Base-by-base conservation (phyloP, 192 early-diverging fungal genomes). In the Coemansia reversa region DNA sequence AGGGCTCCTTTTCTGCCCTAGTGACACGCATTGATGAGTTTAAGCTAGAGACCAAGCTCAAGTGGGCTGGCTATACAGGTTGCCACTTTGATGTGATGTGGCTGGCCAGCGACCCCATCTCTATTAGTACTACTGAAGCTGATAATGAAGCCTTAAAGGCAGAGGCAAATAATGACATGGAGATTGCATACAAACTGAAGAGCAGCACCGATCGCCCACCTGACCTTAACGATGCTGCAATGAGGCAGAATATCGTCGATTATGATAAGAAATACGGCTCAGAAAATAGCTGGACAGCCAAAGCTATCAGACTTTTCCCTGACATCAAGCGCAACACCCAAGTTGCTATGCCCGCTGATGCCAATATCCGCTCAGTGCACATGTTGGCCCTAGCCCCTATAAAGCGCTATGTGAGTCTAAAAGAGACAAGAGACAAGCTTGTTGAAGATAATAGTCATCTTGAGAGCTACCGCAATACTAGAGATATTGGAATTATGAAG, bases 81-180 rank as follows among this genome's bases (percentile, higher is more conserved):
- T 58, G 67, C 33, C 61, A 30, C 28, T 69, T 60, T 33, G 25
- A 58, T 1, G 24, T 75, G 16, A 58, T 60, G 7, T 69, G 73
- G 73, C 55, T 75, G 7, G 42, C 63, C 54, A 64, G 59, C 54
- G 63, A 75, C 29, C 73, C 73, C 27, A 63, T 69, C 12, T 50
- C 30, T 12, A 22, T 67, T 20, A 32, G 23, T 3, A 55, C 30
- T 29, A 11, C 24, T 6, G 32, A 25, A n/a, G 5, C n/a, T 5
- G 59, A 27, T 9, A 48, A 16, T 8, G n/a, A 16, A 50, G 8
- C 48, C 7, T 18, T 5, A 20, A 33, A n/a, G 20, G 14, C 14
- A 4, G 3, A 33, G 55, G 64, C n/a, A 7, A 22, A 23, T 20
- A 22, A 12, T 47, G 25, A 6, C 22, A 2, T n/a, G 6, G 22